Conservation (phyloP, 257 asterid genomes). For the Mitragyna speciosa region DNA sequence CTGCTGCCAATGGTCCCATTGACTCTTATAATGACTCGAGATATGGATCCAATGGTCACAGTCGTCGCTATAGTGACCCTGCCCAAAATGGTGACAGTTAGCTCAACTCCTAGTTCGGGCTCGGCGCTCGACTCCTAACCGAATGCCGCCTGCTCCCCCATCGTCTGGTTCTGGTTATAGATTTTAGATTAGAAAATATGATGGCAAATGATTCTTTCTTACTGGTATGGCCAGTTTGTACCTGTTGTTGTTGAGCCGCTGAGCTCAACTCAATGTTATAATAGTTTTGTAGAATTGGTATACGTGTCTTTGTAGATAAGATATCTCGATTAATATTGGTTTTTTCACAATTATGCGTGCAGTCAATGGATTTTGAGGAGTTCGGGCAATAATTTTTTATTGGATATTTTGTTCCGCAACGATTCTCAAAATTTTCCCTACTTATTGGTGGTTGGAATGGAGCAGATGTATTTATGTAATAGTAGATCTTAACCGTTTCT, state of each 20-base stretch:
- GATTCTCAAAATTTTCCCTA: neutral
- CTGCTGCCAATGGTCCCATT: conserved; percentile 66
- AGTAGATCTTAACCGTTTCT: neutral
- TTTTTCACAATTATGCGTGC: conserved; percentile 35
- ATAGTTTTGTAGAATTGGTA: conserved; percentile 42
- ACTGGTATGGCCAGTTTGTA: conserved; percentile 44
- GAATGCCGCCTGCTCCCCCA: conserved; percentile 95
- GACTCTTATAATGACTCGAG: conserved; percentile 57
- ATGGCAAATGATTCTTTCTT: conserved; percentile 50
- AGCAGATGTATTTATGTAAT: neutral
- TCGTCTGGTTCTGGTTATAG: conserved; percentile 69
- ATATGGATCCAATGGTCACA: conserved; percentile 59
- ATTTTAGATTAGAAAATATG: conserved; percentile 50
- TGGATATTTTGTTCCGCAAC: conserved; percentile 4
- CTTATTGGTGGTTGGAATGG: neutral
- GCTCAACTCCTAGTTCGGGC: conserved; percentile 52
- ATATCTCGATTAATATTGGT: conserved; percentile 33
- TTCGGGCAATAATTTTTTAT: conserved; percentile 20
- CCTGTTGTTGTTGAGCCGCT: conserved; percentile 40
- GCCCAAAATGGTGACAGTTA: conserved; percentile 68
- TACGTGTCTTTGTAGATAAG: conserved; percentile 61
- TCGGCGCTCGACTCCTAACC: conserved; percentile 87
- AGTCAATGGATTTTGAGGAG: conserved; percentile 44
- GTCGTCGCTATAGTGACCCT: conserved; percentile 75
- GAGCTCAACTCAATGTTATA: conserved; percentile 46